Percentiles rank a stretch among this genome's conserved stretches.
Evolutionary conservation across 805 yeast species (phyloP).

Genomic region (Kodamaea lidongshanica): DNA sequence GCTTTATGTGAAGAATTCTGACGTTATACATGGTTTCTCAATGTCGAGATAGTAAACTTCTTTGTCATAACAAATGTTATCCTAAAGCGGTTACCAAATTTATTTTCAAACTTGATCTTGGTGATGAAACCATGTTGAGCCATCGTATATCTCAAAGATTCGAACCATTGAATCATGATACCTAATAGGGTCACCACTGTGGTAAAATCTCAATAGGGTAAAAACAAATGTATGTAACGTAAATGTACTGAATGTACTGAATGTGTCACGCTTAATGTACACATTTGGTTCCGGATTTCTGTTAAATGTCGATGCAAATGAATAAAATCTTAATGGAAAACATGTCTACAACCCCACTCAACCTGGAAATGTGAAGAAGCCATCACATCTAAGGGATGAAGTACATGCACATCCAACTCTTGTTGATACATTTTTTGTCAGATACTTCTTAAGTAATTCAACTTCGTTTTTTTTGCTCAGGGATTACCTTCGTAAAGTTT

Average conservation of each 20-base stretch:
- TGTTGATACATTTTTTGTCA: slow-evolving; percentile 1
- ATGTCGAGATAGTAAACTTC: slow-evolving; percentile 76
- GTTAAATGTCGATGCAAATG: slow-evolving; percentile 98
- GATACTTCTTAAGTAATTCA: no score
- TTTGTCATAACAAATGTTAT: slow-evolving; percentile 78
- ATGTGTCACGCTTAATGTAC: slow-evolving; percentile 93
- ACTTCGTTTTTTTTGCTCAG: no score
- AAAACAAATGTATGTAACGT: slow-evolving; percentile 82
- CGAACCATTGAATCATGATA: slow-evolving; percentile 89
- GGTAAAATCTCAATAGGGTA: slow-evolving; percentile 95
- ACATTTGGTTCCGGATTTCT: slow-evolving; percentile 93
- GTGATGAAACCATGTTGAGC: slow-evolving; percentile 77
- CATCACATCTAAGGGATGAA: slow-evolving; percentile 1
- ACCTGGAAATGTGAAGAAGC: no score
- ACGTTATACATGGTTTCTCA: slow-evolving; percentile 76
- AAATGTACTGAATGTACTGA: slow-evolving; percentile 89
- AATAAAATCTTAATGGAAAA: slow-evolving; percentile 81
- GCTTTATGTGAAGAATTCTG: slow-evolving; percentile 95
- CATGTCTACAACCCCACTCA: slow-evolving; percentile 73
- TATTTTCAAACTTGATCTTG: slow-evolving; percentile 68
- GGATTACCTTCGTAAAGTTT: no score
- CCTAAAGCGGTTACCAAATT: slow-evolving; percentile 78
- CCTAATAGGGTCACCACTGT: slow-evolving; percentile 99
- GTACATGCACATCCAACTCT: slow-evolving; percentile 3
- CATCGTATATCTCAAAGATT: slow-evolving; percentile 97